Evolutionary conservation across 805 yeast species (phyloP).

Genomic region (Kurtzmaniella cleridarum): DNA sequence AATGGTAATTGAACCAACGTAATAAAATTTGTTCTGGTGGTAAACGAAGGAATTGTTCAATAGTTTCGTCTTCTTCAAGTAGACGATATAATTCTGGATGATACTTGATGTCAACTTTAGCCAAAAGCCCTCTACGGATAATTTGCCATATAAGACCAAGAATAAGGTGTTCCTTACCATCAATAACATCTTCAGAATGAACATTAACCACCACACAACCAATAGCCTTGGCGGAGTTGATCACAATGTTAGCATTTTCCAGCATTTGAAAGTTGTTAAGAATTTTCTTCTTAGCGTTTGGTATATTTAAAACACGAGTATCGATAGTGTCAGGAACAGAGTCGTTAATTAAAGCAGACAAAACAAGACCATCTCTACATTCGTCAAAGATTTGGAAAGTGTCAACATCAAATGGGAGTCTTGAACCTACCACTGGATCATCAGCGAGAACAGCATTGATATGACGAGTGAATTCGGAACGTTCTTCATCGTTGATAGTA

Average conservation of each 20-base stretch:
- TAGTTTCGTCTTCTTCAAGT: slow-evolving; percentile 92
- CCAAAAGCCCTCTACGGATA: slow-evolving; percentile 89
- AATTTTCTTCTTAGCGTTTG: slow-evolving; percentile 65
- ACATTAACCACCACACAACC: slow-evolving; percentile 98
- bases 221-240: slow-evolving; percentile 97
- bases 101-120: slow-evolving; percentile 90
- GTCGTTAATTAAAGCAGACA: slow-evolving; percentile 91
- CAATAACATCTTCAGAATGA: slow-evolving; percentile 91
- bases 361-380: slow-evolving; percentile 89
- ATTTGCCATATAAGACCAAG: slow-evolving; percentile 96
- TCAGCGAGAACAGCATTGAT: slow-evolving; percentile 89
- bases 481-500: slow-evolving; percentile 95
- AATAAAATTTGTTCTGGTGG: slow-evolving; percentile 96
- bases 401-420: slow-evolving; percentile 89
- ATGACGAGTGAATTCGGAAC: slow-evolving; percentile 92
- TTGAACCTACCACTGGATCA: slow-evolving; percentile 74
- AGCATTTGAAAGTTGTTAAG: slow-evolving; percentile 92
- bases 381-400: slow-evolving; percentile 95
- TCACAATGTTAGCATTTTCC: slow-evolving; percentile 95
- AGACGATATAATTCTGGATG: slow-evolving; percentile 96
- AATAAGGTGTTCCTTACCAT: slow-evolving; percentile 89
- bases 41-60: slow-evolving; percentile 91
- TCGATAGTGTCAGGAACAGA: slow-evolving; percentile 98
- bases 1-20: slow-evolving; percentile 96
- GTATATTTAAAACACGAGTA: slow-evolving; percentile 90